phyloP scores from a whole-genome alignment of 768 basidiomycete species.

The Cubamyces lactineus region DNA sequence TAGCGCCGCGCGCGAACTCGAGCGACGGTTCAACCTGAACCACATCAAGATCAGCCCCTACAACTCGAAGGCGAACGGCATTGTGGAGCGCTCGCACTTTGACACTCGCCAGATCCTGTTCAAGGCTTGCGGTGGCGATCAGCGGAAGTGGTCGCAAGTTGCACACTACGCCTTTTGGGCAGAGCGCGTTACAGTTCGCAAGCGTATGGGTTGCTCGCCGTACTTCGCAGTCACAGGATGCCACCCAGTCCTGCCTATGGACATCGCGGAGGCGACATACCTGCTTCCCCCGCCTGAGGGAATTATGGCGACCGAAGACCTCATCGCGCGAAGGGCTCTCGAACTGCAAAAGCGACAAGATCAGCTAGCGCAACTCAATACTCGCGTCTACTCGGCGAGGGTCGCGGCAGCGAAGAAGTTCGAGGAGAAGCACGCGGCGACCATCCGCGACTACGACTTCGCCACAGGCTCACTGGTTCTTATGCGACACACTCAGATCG shows the following conservation, averaged over 20 bases:
- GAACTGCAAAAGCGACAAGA: no score
- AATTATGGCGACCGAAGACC: conserved; percentile 6
- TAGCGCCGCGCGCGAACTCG: conserved; percentile 27
- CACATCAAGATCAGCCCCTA: conserved; percentile 46
- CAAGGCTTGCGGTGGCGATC: conserved; percentile 35
- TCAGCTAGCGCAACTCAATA: no score
- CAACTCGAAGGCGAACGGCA: conserved; percentile 48
- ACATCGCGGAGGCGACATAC: conserved; percentile 27
- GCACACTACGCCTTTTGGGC: conserved; percentile 40
- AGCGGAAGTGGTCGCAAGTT: conserved; percentile 27
- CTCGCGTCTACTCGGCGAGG: no score
- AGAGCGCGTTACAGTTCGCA: conserved; percentile 36
- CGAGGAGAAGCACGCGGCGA: not conserved
- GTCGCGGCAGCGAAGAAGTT: no score
- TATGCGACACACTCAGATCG: conserved; percentile 30
- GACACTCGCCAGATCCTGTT: conserved; percentile 39
- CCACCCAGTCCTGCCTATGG: no score
- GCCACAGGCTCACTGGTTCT: conserved; percentile 30
- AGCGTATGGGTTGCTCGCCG: conserved; percentile 37
- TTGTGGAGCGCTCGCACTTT: no score
- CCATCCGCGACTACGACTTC: conserved; percentile 32
- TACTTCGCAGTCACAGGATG: no score
- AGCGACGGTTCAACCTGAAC: conserved; percentile 34
- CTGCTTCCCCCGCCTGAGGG: conserved; percentile 20
- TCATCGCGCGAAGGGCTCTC: no score